Evolutionary conservation across 164 flowering plant genomes (phyloP), one percentile per base, ranked within the genome.

Genomic region (Nymphaea thermarum): DNA sequence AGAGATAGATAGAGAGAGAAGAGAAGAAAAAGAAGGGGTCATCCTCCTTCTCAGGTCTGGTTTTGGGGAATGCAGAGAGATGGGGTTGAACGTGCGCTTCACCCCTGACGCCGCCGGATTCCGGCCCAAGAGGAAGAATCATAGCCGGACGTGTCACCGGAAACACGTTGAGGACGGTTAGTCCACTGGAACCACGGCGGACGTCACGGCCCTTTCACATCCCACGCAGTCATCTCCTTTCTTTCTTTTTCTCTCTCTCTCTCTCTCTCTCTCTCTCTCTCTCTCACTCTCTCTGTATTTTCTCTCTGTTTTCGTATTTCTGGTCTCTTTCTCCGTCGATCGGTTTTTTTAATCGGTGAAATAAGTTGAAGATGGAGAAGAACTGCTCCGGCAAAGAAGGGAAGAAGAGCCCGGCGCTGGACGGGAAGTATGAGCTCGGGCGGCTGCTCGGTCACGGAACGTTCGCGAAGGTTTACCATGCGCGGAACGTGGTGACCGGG

Each of bases 81-180:
- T 85, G 89, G 70, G 77, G 44, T 36, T 62, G 64, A 14, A 66
- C 61, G 69, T 67, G 79, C 62, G 44, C 45, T 57, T 68, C 4
- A 70, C 42, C 45, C 67, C 79, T 78, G 82, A 82, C 63, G 62
- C 71, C 2, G 66, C 67, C 41, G 73, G 72, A 1, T 55, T 64
- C 5, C 62, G 67, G 25, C 68, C 68, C 53, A 67, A 71, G 64
- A 67, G 62, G 68, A 66, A 66, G 67, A 66, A 53, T 72, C 78
- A 82, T 72, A 82, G 80, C 78, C 53, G 88, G 43, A 84, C 67
- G 61, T 84, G 86, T 75, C 90, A 86, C 74, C 85, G 87, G 63
- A 86, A 86, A 69, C 85, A 84, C 81, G 85, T 84, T 16, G 87
- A 84, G 63, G 87, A 86, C 87, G 86, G 90, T 80, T 86, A 85